Evolutionary conservation across 148 eudicot genomes (phyloP).

Genomic region (Tetragonia tetragonoides): DNA sequence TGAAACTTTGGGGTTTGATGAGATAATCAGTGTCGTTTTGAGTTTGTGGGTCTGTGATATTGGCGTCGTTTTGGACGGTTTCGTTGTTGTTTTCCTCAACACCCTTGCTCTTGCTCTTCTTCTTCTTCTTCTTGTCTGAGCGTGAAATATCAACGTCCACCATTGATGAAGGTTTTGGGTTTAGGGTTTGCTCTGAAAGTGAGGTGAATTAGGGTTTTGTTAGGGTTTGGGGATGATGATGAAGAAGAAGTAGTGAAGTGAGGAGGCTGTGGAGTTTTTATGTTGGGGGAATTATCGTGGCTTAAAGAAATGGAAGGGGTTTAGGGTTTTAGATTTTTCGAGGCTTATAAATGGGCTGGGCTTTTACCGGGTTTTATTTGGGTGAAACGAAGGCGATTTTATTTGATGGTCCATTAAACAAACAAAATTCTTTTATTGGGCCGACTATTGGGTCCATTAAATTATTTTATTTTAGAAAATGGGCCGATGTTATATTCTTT

Average conservation of each 20-base stretch:
- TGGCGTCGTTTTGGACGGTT: slow-evolving; percentile 2
- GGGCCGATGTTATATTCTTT: too few relatives aligned
- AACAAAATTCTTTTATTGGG: background rate
- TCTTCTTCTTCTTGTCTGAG: slow-evolving; percentile 60
- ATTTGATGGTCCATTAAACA: background rate
- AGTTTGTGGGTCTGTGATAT: background rate
- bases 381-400: background rate
- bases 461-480: too few relatives aligned
- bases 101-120: slow-evolving; percentile 40
- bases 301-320: slow-evolving; percentile 10
- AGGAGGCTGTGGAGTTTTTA: background rate
- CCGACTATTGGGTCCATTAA: too few relatives aligned
- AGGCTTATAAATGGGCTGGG: slow-evolving; percentile 1
- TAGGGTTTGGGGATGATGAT: slow-evolving; percentile 8
- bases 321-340: slow-evolving; percentile 36
- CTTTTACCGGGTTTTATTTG: background rate
- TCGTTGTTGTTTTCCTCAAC: slow-evolving; percentile 3
- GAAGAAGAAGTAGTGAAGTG: slow-evolving; percentile 6
- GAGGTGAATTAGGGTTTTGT: slow-evolving; percentile 8
- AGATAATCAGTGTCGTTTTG: slow-evolving; percentile 33
- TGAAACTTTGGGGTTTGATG: slow-evolving; percentile 71
- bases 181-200: background rate
- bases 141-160: slow-evolving; percentile 44
- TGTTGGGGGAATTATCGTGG: slow-evolving; percentile 2
- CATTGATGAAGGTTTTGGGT: slow-evolving; percentile 34